These are phyloP conservation scores for Morella rubra DNA, from an alignment of 306 rosid species.

Conservation along the genomic window DNA sequence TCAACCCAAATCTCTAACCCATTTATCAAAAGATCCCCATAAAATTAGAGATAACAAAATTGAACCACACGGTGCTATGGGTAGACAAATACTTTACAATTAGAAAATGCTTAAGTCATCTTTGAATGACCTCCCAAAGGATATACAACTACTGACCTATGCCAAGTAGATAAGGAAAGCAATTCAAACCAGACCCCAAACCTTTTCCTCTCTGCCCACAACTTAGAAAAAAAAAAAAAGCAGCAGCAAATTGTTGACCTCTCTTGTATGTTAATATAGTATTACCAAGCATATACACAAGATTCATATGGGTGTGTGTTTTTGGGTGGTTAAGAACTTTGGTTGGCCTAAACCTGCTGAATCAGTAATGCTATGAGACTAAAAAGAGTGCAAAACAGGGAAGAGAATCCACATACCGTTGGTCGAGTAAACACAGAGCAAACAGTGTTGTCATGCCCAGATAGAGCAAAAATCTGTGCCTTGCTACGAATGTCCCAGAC, in stretches of 20 bases:
- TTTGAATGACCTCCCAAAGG: not conserved
- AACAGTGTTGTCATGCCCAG: conserved; percentile 96
- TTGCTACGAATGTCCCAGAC: conserved; percentile 99
- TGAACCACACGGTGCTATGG: too few relatives aligned
- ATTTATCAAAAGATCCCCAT: not conserved
- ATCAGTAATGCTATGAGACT: too few relatives aligned
- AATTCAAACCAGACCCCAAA: not conserved
- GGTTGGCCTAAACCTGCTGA: too few relatives aligned
- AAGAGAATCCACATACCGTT: conserved; percentile 52
- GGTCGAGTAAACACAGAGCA: conserved; percentile 97
- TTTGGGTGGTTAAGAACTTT: too few relatives aligned
- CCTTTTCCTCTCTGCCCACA: not conserved
- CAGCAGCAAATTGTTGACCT: not conserved
- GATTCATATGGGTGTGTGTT: too few relatives aligned
- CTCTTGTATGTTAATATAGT: not conserved
- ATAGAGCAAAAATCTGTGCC: conserved; percentile 81
- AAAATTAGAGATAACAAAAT: not conserved
- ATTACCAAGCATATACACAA: not conserved
- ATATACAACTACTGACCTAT: too few relatives aligned
- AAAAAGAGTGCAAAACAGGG: not conserved
- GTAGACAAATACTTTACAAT: not conserved
- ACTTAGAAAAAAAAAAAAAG: not conserved
- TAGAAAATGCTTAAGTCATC: not conserved
- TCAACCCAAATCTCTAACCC: not conserved
- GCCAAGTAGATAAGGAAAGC: too few relatives aligned